phyloP scores from a whole-genome alignment of 2,329 filamentous ascomycete genomes.

The Colletotrichum tropicale region DNA sequence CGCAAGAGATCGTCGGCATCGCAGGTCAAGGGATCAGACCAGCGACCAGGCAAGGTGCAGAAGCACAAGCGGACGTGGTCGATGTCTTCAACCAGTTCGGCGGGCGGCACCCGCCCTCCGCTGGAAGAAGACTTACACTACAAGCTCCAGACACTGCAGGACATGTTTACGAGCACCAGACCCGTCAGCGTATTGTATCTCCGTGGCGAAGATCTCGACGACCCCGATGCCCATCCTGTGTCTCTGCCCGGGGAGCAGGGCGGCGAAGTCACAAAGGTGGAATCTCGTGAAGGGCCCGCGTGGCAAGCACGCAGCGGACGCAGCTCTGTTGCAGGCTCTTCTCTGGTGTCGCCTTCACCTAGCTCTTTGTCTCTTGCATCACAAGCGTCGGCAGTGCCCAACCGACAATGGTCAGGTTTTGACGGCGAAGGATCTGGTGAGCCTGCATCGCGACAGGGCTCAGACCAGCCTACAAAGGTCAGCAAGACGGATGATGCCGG shows the following conservation, averaged over 20 bases:
- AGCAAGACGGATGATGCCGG: constrained; percentile 64
- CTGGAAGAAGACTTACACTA: constrained; percentile 78
- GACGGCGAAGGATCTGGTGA: constrained; percentile 58
- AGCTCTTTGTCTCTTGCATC: constrained; percentile 69
- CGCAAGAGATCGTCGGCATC: constrained; percentile 60
- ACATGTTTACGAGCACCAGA: constrained; percentile 87
- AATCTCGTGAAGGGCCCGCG: constrained; percentile 50
- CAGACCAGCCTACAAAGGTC: constrained; percentile 59
- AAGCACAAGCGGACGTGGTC: constrained; percentile 97
- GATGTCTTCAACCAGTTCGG: constrained; percentile 79
- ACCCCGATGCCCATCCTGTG: constrained; percentile 80
- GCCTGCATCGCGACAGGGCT: constrained; percentile 43
- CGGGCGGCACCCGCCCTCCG: constrained; percentile 51
- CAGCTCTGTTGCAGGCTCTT: constrained; percentile 64
- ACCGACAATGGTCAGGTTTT: constrained; percentile 61
- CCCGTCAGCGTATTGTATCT: constrained; percentile 81
- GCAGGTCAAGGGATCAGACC: constrained; percentile 48
- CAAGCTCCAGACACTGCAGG: constrained; percentile 79
- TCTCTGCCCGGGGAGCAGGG: constrained; percentile 70
- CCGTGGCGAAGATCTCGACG: constrained; percentile 77
- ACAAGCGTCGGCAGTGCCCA: constrained; percentile 46
- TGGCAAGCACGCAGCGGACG: constrained; percentile 59
- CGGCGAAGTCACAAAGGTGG: constrained; percentile 58
- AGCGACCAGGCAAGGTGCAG: constrained; percentile 78
- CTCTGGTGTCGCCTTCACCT: constrained; percentile 69